These are phyloP conservation scores for Clohesyomyces aquaticus DNA, from an alignment of 495 filamentous ascomycete species.

Conservation along the genomic window DNA sequence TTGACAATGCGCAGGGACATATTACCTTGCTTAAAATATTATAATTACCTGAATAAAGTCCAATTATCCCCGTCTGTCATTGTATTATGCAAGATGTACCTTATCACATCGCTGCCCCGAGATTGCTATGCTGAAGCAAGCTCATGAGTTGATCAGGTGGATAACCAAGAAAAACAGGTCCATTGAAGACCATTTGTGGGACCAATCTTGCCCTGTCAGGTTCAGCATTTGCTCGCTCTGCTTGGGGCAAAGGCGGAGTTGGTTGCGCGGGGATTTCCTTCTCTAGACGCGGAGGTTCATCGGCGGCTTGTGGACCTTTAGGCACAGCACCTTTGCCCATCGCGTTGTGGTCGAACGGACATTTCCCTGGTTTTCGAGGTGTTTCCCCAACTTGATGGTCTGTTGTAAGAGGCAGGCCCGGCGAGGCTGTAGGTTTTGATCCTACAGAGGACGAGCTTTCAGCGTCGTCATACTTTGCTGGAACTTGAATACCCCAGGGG, in stretches of 20 bases:
- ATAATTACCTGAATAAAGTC: neutral
- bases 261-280: neutral
- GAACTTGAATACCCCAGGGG: constrained; percentile 88
- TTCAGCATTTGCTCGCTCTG: neutral
- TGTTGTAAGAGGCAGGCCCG: constrained; percentile 17
- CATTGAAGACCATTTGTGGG: constrained; percentile 77
- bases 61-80: neutral
- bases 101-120: constrained; percentile 28
- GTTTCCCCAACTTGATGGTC: constrained; percentile 16
- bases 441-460: constrained; percentile 38
- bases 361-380: constrained; percentile 22
- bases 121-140: constrained; percentile 62
- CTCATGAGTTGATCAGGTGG: constrained; percentile 74
- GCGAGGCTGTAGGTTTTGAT: constrained; percentile 42
- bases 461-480: constrained; percentile 54
- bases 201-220: constrained; percentile 7
- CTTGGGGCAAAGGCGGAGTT: neutral
- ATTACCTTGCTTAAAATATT: neutral
- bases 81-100: neutral
- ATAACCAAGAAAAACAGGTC: constrained; percentile 89
- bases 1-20: too few relatives aligned
- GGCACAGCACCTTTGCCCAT: constrained; percentile 1
- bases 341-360: constrained; percentile 33
- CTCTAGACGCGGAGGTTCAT: neutral
- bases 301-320: constrained; percentile 3